Evolutionary conservation across 148 eudicot species (phyloP).

Genomic region (Silene conica): DNA sequence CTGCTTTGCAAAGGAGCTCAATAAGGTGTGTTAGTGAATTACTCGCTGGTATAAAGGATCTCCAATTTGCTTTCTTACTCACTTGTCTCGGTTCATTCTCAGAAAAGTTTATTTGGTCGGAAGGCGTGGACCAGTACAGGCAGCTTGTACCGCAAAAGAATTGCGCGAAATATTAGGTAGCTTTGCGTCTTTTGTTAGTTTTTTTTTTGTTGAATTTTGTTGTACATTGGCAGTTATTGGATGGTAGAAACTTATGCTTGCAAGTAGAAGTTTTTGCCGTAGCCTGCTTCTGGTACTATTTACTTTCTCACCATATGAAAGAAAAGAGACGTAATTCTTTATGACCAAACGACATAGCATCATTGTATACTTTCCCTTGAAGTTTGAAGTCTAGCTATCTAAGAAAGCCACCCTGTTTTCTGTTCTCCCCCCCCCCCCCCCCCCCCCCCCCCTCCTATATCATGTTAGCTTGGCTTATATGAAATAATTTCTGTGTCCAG

Average conservation of each 20-base stretch:
- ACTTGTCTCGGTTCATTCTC: slow-evolving; percentile 24
- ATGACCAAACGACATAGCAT: background rate
- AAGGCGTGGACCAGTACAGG: slow-evolving; percentile 98
- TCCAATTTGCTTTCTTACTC: background rate
- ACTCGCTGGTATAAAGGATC: slow-evolving; percentile 2
- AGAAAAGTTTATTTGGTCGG: slow-evolving; percentile 93
- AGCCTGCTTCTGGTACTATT: background rate
- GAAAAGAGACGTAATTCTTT: background rate
- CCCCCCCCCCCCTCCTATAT: background rate
- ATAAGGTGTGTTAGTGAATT: slow-evolving; percentile 51
- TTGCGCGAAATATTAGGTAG: slow-evolving; percentile 90
- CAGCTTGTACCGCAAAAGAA: slow-evolving; percentile 98
- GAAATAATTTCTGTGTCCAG: slow-evolving; percentile 33
- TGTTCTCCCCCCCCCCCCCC: background rate
- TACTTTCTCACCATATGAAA: background rate
- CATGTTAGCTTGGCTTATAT: background rate
- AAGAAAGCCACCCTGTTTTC: background rate
- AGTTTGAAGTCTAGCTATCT: background rate
- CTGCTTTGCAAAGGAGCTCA: slow-evolving; percentile 67
- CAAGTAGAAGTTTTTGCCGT: background rate
- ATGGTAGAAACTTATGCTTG: background rate
- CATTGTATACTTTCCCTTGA: background rate
- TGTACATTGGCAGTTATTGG: background rate
- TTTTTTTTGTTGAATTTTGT: background rate
- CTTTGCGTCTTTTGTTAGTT: background rate